These are phyloP conservation scores for Leccinellum luteum DNA, from an alignment of 768 basidiomycete genomes.

Conservation along the genomic window DNA sequence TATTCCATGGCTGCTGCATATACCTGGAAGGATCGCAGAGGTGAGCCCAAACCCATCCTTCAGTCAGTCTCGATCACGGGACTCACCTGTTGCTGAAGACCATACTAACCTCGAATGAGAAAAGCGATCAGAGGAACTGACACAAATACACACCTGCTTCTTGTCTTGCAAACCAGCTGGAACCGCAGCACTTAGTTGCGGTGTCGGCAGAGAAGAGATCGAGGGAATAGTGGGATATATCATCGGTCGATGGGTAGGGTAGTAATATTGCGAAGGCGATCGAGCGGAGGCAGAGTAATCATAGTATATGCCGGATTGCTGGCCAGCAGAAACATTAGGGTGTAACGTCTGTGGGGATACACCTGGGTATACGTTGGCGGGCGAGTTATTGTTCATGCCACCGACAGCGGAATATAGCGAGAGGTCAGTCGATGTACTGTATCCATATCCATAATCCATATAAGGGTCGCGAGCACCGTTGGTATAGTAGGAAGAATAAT, in stretches of 20 bases:
- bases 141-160: constrained; percentile 49
- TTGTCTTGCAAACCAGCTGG: constrained; percentile 48
- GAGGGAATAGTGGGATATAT: constrained; percentile 53
- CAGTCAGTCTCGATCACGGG: constrained; percentile 7
- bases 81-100: constrained; percentile 47
- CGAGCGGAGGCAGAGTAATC: constrained; percentile 51
- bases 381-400: constrained; percentile 42
- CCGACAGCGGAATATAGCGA: constrained; percentile 49
- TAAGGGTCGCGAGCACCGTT: constrained; percentile 50
- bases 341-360: constrained; percentile 42
- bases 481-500: constrained; percentile 60
- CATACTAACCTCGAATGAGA: constrained; percentile 34
- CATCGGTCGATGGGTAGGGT: constrained; percentile 54
- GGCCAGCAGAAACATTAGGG: constrained; percentile 40
- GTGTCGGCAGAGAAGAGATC: constrained; percentile 53
- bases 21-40: constrained; percentile 24
- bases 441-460: constrained; percentile 57
- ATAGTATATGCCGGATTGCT: constrained; percentile 56
- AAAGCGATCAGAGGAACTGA: constrained; percentile 3
- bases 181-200: constrained; percentile 42
- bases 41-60: background rate
- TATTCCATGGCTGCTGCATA: constrained; percentile 51
- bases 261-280: constrained; percentile 59
- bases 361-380: constrained; percentile 49
- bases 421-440: constrained; percentile 48